phyloP scores from a whole-genome alignment of 176 grass and related monocot genomes.

The Puya raimondii region DNA sequence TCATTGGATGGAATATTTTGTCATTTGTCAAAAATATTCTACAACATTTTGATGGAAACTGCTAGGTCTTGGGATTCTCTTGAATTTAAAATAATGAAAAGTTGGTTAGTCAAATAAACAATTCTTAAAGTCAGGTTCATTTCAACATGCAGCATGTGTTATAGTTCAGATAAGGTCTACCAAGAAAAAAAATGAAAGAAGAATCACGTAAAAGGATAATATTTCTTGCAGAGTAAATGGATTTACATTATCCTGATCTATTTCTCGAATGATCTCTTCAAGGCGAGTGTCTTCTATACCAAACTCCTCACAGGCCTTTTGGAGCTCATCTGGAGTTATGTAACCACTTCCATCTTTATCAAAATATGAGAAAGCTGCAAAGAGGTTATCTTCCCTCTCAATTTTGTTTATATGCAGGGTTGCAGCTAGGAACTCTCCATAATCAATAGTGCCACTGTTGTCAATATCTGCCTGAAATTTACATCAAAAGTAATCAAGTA shows the following conservation, averaged over 20 bases:
- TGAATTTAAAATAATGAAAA: too few relatives aligned
- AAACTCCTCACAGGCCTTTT: slow-evolving; percentile 92
- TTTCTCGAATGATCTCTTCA: slow-evolving; percentile 80
- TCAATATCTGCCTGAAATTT: slow-evolving; percentile 86
- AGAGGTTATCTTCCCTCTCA: slow-evolving; percentile 84
- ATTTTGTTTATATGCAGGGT: slow-evolving; percentile 93
- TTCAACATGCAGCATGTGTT: too few relatives aligned
- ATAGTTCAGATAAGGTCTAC: neutral
- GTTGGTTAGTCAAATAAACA: too few relatives aligned
- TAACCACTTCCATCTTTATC: slow-evolving; percentile 95
- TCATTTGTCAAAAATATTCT: too few relatives aligned
- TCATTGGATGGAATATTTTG: too few relatives aligned
- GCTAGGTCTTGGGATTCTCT: too few relatives aligned
- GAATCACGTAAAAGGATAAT: neutral
- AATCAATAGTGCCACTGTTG: slow-evolving; percentile 88
- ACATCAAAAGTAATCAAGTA: slow-evolving; percentile 19
- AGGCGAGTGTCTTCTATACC: slow-evolving; percentile 67
- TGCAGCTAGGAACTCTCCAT: slow-evolving; percentile 86
- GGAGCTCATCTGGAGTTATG: slow-evolving; percentile 84
- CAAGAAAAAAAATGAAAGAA: neutral
- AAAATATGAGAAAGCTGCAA: slow-evolving; percentile 85
- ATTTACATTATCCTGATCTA: slow-evolving; percentile 93
- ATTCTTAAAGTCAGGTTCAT: too few relatives aligned
- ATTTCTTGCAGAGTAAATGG: neutral
- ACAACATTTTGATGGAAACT: too few relatives aligned